Conservation (phyloP, 108 stramenopile genomes). For the Skeletonema marinoi region DNA sequence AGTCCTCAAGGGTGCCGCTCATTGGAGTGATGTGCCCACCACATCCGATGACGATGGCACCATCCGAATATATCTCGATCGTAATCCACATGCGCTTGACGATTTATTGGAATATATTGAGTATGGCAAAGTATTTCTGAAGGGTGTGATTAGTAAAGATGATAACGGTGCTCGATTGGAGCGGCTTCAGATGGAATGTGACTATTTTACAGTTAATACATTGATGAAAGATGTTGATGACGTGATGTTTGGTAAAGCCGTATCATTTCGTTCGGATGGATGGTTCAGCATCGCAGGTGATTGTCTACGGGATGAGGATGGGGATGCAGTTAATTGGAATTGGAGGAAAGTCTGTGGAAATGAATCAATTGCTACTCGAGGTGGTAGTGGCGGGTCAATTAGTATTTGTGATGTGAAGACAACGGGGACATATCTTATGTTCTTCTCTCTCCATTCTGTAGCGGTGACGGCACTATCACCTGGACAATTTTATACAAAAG, state of each 20-base stretch:
- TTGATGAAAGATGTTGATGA: constrained; percentile 3
- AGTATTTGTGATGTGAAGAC: constrained; percentile 1
- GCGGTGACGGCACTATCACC: constrained; percentile 3
- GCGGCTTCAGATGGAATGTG: constrained; percentile 4
- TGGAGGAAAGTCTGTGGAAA: background rate
- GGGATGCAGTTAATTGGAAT: background rate
- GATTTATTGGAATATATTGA: constrained; percentile 22
- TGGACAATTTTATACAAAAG: background rate
- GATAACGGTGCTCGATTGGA: constrained; percentile 7
- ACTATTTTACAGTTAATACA: constrained; percentile 9
- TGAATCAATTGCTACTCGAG: background rate
- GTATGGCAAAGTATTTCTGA: constrained; percentile 14
- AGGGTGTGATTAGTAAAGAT: constrained; percentile 4
- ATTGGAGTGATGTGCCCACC: constrained; percentile 9
- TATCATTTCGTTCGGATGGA: constrained; percentile 9
- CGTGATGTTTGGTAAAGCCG: constrained; percentile 7
- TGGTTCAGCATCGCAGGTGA: constrained; percentile 8
- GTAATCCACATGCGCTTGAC: constrained; percentile 17
- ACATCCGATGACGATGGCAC: constrained; percentile 8
- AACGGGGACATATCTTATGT: constrained; percentile 22
- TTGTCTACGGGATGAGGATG: background rate
- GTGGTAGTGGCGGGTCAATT: background rate
- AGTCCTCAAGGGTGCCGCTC: background rate
- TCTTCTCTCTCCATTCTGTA: constrained; percentile 24
- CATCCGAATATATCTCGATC: constrained; percentile 23